Percentiles rank a stretch among this genome's conserved stretches.
Conservation (phyloP, 176 grass and related monocot genomes). For the Aegilops sharonensis region DNA sequence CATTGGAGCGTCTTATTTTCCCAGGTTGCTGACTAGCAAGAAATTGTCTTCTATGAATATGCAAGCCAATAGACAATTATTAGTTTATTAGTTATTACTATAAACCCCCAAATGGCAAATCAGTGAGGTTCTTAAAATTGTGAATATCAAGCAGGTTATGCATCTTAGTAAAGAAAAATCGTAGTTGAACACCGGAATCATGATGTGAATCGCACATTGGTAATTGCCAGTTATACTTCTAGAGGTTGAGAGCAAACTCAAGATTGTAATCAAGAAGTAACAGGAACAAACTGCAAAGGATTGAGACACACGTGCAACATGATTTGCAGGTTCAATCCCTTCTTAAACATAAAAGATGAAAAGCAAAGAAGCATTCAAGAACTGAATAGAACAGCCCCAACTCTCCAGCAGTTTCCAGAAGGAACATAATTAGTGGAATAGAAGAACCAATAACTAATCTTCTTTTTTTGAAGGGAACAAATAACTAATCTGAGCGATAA, state of each 20-base stretch:
- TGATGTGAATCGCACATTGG: not conserved
- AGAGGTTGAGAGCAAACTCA: slow-evolving; percentile 1
- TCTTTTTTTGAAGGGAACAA: not conserved
- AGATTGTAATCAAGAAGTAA: slow-evolving; percentile 14
- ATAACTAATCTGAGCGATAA: not conserved
- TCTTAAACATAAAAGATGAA: not conserved
- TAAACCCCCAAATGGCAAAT: not conserved
- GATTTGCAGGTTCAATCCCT: not conserved
- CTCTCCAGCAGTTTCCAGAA: not conserved
- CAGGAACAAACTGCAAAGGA: not conserved
- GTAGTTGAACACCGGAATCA: not conserved
- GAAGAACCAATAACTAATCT: slow-evolving; percentile 5
- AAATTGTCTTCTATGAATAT: not conserved
- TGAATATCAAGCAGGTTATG: not conserved
- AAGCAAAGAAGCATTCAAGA: not conserved
- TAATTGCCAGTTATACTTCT: not conserved
- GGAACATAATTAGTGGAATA: not conserved
- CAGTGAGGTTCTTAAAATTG: not conserved
- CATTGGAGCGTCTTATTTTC: slow-evolving; percentile 7
- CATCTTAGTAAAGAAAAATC: slow-evolving; percentile 7
- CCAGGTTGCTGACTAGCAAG: not conserved
- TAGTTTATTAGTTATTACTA: not conserved
- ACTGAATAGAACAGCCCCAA: slow-evolving; percentile 1
- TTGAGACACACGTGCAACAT: not conserved
- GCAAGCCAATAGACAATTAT: not conserved